Conservation (phyloP, 805 yeast species). For the Yueomyces sinensis region DNA sequence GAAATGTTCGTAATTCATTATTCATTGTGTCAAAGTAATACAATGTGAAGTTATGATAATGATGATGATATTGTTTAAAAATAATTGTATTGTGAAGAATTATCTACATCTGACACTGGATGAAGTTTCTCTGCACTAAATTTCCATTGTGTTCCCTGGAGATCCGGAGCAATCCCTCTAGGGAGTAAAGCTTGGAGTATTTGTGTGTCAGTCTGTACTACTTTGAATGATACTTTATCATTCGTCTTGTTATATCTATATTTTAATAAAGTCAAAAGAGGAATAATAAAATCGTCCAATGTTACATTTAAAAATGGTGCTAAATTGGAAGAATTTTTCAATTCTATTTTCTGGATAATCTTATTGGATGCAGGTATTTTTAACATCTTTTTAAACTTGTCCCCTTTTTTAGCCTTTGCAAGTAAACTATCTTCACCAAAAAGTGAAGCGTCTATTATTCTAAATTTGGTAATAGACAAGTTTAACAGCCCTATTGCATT, state of each 20-base stretch:
- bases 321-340: slow-evolving; percentile 3
- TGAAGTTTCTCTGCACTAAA: slow-evolving; percentile 5
- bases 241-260: slow-evolving; percentile 20
- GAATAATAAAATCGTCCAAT: slow-evolving; percentile 17
- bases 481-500: slow-evolving; percentile 20
- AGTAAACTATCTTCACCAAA: slow-evolving; percentile 4
- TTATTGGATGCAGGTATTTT: neutral
- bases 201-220: slow-evolving; percentile 8
- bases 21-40: too few relatives aligned
- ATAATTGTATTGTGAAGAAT: too few relatives aligned
- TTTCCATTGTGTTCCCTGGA: slow-evolving; percentile 13
- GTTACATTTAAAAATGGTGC: slow-evolving; percentile 15
- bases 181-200: slow-evolving; percentile 11
- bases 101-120: neutral
- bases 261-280: slow-evolving; percentile 13
- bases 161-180: slow-evolving; percentile 15
- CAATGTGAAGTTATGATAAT: too few relatives aligned
- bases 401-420: slow-evolving; percentile 4
- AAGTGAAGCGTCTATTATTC: slow-evolving; percentile 8
- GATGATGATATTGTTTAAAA: too few relatives aligned
- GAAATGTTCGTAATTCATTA: too few relatives aligned
- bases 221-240: slow-evolving; percentile 17
- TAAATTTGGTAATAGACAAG: slow-evolving; percentile 7
- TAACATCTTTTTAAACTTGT: slow-evolving; percentile 4
- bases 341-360: neutral